Conservation (phyloP, 148 eudicot species). For the Chenopodium formosanum region DNA sequence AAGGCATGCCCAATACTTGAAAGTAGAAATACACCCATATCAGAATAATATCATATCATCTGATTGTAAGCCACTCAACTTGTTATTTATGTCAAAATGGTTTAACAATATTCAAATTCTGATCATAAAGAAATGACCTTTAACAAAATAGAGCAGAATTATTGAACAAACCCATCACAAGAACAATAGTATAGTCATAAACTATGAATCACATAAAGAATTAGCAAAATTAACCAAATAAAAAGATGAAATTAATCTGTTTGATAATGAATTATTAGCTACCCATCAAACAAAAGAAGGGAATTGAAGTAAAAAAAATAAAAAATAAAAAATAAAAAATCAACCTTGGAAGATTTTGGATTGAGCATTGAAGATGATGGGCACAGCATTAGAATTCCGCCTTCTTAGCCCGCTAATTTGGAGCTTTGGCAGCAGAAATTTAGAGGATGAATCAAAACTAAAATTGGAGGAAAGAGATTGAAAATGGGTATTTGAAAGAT, state of each 20-base stretch:
- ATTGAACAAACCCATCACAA: neutral
- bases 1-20: too few species aligned
- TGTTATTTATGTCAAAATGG: neutral
- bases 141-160: neutral
- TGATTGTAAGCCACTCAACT: too few species aligned
- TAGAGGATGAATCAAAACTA: slow-evolving; percentile 28
- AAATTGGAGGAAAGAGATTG: slow-evolving; percentile 42
- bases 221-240: neutral
- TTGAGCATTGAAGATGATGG: slow-evolving; percentile 46
- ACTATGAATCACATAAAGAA: too few species aligned
- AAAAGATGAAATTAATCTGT: neutral
- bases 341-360: slow-evolving; percentile 68
- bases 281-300: neutral
- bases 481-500: slow-evolving; percentile 13
- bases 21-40: too few species aligned
- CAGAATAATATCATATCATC: too few species aligned
- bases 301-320: neutral
- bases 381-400: slow-evolving; percentile 23
- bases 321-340: too few species aligned
- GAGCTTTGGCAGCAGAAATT: slow-evolving; percentile 27
- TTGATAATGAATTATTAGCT: neutral
- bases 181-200: neutral
- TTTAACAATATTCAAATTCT: neutral
- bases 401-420: slow-evolving; percentile 32
- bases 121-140: neutral